A percentile compares a stretch with the other conserved stretches of the same genome.
Evolutionary conservation across 2,329 filamentous ascomycete species (phyloP).

Genomic region (Fusarium liriodendri): DNA sequence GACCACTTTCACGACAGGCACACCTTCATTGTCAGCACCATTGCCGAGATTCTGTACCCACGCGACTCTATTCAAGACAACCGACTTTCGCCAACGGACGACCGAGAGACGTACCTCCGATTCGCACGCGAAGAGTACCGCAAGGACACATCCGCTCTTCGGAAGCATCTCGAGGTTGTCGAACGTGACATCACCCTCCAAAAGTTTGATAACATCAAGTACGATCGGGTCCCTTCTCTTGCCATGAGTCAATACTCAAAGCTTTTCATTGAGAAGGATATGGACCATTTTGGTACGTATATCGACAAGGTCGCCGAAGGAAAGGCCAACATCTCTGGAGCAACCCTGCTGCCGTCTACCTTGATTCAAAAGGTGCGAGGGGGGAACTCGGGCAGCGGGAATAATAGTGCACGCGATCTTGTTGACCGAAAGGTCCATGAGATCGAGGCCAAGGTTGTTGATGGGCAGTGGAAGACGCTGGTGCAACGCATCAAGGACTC

Average conservation of each 20-base stretch:
- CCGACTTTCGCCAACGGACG: constrained; percentile 47
- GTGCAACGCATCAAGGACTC: constrained; percentile 68
- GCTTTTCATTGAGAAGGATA: constrained; percentile 63
- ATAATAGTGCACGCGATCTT: constrained; percentile 18
- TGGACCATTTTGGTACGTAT: constrained; percentile 61
- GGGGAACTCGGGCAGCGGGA: accelerated
- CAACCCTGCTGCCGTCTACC: constrained; percentile 63
- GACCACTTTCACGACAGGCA: constrained; percentile 68
- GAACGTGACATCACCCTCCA: constrained; percentile 62
- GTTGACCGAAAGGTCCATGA: constrained; percentile 45
- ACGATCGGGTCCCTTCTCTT: constrained; percentile 65
- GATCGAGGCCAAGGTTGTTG: constrained; percentile 52
- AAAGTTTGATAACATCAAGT: constrained; percentile 63
- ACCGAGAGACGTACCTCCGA: constrained; percentile 64
- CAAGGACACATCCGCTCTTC: constrained; percentile 62
- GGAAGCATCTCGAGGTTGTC: constrained; percentile 63
- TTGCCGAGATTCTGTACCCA: constrained; percentile 66
- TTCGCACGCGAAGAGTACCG: constrained; percentile 66
- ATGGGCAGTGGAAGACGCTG: constrained; percentile 67
- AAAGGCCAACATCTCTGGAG: constrained; percentile 64
- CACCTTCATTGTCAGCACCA: constrained; percentile 66
- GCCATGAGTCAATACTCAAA: constrained; percentile 66
- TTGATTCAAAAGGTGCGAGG: constrained; percentile 50
- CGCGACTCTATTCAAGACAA: constrained; percentile 42
- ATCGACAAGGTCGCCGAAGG: constrained; percentile 60